Evolutionary conservation across 768 basidiomycete species (phyloP).

Genomic region (Leccinellum luteum): DNA sequence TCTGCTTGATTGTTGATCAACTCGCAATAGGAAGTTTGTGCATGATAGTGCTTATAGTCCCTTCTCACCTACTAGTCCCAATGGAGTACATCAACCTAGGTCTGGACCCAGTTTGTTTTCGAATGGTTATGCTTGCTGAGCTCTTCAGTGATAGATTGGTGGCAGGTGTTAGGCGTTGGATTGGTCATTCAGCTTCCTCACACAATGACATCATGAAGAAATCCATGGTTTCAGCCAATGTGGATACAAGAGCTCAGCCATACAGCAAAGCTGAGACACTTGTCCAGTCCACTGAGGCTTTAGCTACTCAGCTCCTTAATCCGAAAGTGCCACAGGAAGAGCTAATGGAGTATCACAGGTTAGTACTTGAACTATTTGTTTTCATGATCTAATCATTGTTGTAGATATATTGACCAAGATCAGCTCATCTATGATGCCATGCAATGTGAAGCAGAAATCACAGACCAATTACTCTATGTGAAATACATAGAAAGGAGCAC

Average conservation of each 20-base stretch:
- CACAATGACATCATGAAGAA: slow-evolving; percentile 39
- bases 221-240: slow-evolving; percentile 35
- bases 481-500: slow-evolving; percentile 45
- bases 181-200: slow-evolving; percentile 50
- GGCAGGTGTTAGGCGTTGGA: slow-evolving; percentile 78
- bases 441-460: slow-evolving; percentile 49
- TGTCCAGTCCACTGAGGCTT: slow-evolving; percentile 49
- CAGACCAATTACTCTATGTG: slow-evolving; percentile 57
- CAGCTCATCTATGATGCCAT: slow-evolving; percentile 61
- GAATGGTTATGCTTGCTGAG: slow-evolving; percentile 19
- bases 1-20: neutral
- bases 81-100: slow-evolving; percentile 37
- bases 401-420: slow-evolving; percentile 73
- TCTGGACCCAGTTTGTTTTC: slow-evolving; percentile 18
- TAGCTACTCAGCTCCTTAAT: slow-evolving; percentile 57
- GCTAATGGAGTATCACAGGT: slow-evolving; percentile 73
- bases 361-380: slow-evolving; percentile 12
- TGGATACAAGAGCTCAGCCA: slow-evolving; percentile 25
- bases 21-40: slow-evolving; percentile 56
- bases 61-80: slow-evolving; percentile 60
- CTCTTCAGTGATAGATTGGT: slow-evolving; percentile 50
- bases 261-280: slow-evolving; percentile 29
- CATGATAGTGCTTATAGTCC: slow-evolving; percentile 71
- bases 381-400: neutral
- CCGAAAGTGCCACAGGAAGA: slow-evolving; percentile 65